Percentiles rank a stretch among this genome's conserved stretches.
Conservation (phyloP, 495 filamentous ascomycete genomes). For the Penicillium subrubescens region DNA sequence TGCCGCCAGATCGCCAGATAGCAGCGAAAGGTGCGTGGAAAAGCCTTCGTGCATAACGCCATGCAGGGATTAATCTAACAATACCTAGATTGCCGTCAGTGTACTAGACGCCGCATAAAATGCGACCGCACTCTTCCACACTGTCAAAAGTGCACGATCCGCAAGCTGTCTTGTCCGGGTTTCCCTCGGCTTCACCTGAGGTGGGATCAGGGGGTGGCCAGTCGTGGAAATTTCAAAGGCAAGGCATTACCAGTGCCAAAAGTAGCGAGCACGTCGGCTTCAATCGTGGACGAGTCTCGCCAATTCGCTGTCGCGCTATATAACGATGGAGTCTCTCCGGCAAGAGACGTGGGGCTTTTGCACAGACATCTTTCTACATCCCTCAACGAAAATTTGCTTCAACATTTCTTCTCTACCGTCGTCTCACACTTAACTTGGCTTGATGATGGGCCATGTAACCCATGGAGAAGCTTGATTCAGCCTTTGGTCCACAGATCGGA, state of each 20-base stretch:
- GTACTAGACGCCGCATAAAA: constrained; percentile 26
- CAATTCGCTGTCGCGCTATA: not conserved
- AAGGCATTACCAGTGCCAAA: constrained; percentile 7
- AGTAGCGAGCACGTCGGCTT: not conserved
- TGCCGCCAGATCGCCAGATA: constrained; percentile 18
- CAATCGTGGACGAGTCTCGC: not conserved
- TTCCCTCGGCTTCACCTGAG: constrained; percentile 17
- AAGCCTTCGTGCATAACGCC: not conserved
- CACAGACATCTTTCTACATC: constrained; percentile 4
- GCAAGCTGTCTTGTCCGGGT: constrained; percentile 18
- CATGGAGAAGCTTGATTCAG: constrained; percentile 21
- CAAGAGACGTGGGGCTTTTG: not conserved
- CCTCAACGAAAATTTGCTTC: constrained; percentile 15
- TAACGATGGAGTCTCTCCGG: not conserved
- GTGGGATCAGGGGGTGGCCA: constrained; percentile 20
- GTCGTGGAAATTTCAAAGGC: constrained; percentile 12
- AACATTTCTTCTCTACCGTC: constrained; percentile 20
- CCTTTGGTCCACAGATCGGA: constrained; percentile 10
- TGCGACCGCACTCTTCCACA: constrained; percentile 25
- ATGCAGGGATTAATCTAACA: not conserved
- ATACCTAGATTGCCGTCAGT: constrained; percentile 15
- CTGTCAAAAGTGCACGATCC: constrained; percentile 22
- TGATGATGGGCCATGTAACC: constrained; percentile 20
- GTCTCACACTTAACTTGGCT: constrained; percentile 21
- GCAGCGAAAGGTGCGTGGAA: constrained; percentile 15